Conservation (phyloP, 2,329 filamentous ascomycete species). For the Elsinoe arachidis region DNA sequence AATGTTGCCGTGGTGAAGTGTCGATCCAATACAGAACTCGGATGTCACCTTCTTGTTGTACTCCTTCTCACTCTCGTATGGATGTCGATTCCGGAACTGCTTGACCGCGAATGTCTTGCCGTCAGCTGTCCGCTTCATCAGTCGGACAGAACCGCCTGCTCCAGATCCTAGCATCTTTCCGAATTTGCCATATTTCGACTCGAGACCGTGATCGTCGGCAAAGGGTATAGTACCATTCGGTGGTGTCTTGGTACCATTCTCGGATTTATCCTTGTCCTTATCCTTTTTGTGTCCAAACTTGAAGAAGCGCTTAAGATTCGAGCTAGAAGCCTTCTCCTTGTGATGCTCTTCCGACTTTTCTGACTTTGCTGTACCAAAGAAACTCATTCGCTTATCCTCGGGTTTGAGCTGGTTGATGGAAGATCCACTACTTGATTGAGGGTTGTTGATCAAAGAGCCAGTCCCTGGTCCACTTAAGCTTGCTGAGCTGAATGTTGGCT, state of each 20-base stretch:
- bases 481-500: slow-evolving; percentile 7
- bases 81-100: slow-evolving; percentile 85
- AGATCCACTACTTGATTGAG: slow-evolving; percentile 14
- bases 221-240: slow-evolving; percentile 55
- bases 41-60: slow-evolving; percentile 98
- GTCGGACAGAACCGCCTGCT: slow-evolving; percentile 83
- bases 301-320: slow-evolving; percentile 94
- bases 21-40: slow-evolving; percentile 96
- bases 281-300: slow-evolving; percentile 62
- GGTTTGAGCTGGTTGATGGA: slow-evolving; percentile 19
- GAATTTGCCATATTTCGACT: slow-evolving; percentile 90
- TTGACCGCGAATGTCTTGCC: slow-evolving; percentile 94
- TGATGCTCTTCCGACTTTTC: slow-evolving; percentile 38
- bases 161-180: slow-evolving; percentile 89
- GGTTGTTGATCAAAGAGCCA: slow-evolving; percentile 10
- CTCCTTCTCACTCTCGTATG: slow-evolving; percentile 87
- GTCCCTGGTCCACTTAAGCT: slow-evolving; percentile 3
- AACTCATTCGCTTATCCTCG: slow-evolving; percentile 45
- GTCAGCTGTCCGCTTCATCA: slow-evolving; percentile 91
- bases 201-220: slow-evolving; percentile 82
- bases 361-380: slow-evolving; percentile 47
- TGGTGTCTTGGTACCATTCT: slow-evolving; percentile 31
- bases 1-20: slow-evolving; percentile 92
- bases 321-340: slow-evolving; percentile 63
- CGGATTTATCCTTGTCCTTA: slow-evolving; percentile 37